A percentile compares a stretch with the other conserved stretches of the same genome.
Evolutionary conservation across 306 rosid species (phyloP).

Genomic region (Ammopiptanthus mongolicus): DNA sequence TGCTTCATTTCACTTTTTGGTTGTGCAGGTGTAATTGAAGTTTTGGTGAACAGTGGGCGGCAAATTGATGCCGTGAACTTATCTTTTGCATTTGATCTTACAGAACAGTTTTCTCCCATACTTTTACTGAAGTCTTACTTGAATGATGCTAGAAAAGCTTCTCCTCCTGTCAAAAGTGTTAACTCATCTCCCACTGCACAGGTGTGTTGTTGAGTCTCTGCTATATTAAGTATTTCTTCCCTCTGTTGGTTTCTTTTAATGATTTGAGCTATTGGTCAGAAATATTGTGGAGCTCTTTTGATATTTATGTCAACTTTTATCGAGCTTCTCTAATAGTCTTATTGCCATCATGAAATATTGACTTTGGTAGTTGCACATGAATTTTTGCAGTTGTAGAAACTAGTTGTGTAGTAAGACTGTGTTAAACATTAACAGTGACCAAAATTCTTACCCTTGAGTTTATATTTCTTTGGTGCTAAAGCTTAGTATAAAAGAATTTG

Average conservation of each 20-base stretch:
- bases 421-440: background rate
- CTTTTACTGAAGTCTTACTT: slow-evolving; percentile 82
- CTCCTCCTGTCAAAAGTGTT: slow-evolving; percentile 69
- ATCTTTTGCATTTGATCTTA: slow-evolving; percentile 86
- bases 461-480: background rate
- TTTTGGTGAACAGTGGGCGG: slow-evolving; percentile 78
- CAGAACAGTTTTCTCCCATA: slow-evolving; percentile 71
- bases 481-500: background rate
- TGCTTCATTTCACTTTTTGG: slow-evolving; percentile 16
- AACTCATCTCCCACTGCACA: slow-evolving; percentile 72
- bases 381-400: background rate
- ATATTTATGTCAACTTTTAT: background rate
- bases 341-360: background rate
- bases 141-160: slow-evolving; percentile 79
- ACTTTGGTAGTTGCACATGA: background rate
- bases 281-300: background rate
- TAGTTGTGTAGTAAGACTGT: background rate
- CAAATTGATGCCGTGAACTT: slow-evolving; percentile 96
- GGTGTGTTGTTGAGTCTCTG: slow-evolving; percentile 36
- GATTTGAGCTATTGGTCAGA: slow-evolving; percentile 16
- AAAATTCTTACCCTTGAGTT: background rate
- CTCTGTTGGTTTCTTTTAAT: background rate
- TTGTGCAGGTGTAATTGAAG: slow-evolving; percentile 76
- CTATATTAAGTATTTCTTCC: background rate
- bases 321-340: background rate